Conservation (phyloP, 768 basidiomycete genomes). For the Panellus pusillus region DNA sequence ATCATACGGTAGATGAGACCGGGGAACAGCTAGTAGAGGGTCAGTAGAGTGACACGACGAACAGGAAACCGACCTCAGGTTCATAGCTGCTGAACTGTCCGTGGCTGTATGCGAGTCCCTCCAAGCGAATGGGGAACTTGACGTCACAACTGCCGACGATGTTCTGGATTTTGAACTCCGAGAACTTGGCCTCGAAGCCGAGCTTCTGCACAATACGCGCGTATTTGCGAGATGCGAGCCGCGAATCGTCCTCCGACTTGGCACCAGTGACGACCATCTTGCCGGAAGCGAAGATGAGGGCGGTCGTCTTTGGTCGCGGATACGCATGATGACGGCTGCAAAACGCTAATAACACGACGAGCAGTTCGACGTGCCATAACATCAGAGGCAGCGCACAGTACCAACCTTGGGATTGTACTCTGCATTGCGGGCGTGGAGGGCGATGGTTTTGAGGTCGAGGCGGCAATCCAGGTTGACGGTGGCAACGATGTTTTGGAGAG, state of each 20-base stretch:
- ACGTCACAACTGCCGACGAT: slow-evolving; percentile 98
- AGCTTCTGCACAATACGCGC: slow-evolving; percentile 99
- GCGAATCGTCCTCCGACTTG: slow-evolving; percentile 97
- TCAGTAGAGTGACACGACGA: background rate
- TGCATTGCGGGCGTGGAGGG: slow-evolving; percentile 95
- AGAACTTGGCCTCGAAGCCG: slow-evolving; percentile 98
- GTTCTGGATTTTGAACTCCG: slow-evolving; percentile 99
- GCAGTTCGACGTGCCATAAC: slow-evolving; percentile 60
- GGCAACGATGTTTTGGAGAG: slow-evolving; percentile 98
- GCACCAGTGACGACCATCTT: slow-evolving; percentile 99
- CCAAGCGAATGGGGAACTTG: slow-evolving; percentile 97
- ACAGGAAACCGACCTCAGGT: slow-evolving; percentile 72
- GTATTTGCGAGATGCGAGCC: slow-evolving; percentile 96
- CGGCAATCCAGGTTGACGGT: slow-evolving; percentile 98
- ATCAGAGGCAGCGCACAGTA: slow-evolving; percentile 45
- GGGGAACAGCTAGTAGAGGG: slow-evolving; percentile 80
- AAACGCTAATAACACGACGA: slow-evolving; percentile 84
- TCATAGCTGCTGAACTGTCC: slow-evolving; percentile 98
- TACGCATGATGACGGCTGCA: slow-evolving; percentile 99
- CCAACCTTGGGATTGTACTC: slow-evolving; percentile 99
- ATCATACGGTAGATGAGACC: slow-evolving; percentile 99
- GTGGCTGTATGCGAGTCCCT: slow-evolving; percentile 96
- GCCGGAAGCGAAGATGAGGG: slow-evolving; percentile 98
- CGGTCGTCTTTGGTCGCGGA: slow-evolving; percentile 99
- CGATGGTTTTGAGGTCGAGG: slow-evolving; percentile 97